Conservation (phyloP, 257 asterid genomes). For the Solanum bukasovii region DNA sequence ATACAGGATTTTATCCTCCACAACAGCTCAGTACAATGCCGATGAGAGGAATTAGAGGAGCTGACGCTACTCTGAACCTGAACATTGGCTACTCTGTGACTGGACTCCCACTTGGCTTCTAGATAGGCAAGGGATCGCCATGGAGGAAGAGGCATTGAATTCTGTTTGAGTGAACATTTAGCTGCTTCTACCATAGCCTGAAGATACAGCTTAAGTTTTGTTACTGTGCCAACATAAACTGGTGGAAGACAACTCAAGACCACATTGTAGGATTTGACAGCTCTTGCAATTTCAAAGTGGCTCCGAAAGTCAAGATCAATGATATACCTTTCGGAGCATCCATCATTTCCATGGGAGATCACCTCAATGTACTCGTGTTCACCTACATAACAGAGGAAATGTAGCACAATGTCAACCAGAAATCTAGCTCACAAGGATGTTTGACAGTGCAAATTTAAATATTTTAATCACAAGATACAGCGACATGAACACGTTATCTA, state of each 20-base stretch:
- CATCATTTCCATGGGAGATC: constrained; percentile 13
- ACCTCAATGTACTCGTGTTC: constrained; percentile 40
- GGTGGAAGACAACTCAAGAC: constrained; percentile 26
- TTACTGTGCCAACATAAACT: constrained; percentile 23
- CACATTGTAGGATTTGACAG: constrained; percentile 27
- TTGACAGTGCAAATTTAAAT: not conserved
- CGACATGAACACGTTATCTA: not conserved
- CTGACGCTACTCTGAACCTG: not conserved
- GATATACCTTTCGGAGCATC: constrained; percentile 20
- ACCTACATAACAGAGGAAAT: constrained; percentile 14
- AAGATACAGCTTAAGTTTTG: constrained; percentile 27
- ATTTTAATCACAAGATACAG: not conserved
- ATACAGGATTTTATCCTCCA: constrained; percentile 20
- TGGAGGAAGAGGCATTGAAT: constrained; percentile 47
- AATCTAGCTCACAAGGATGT: not conserved
- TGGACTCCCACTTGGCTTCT: constrained; percentile 42
- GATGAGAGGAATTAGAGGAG: constrained; percentile 9
- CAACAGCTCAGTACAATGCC: constrained; percentile 19
- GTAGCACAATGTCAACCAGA: not conserved
- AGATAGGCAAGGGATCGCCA: constrained; percentile 44
- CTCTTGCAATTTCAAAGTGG: constrained; percentile 50
- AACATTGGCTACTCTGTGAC: constrained; percentile 13
- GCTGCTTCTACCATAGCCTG: constrained; percentile 39
- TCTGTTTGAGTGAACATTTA: constrained; percentile 30
- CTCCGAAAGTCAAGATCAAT: constrained; percentile 43